These are phyloP conservation scores for Bryoglossum gracile DNA, from an alignment of 495 filamentous ascomycete genomes.

Conservation along the genomic window DNA sequence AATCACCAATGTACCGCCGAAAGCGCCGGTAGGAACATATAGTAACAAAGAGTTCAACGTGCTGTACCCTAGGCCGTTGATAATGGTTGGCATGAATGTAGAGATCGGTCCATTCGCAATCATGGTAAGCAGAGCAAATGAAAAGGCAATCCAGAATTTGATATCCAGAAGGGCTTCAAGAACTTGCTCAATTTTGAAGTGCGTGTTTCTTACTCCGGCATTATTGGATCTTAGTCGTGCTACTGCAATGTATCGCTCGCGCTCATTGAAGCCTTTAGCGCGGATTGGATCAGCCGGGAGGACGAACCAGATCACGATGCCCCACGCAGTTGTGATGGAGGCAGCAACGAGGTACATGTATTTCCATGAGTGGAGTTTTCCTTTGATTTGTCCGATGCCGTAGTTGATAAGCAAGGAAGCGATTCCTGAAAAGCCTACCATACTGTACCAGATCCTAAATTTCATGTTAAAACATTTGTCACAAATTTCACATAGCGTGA, in stretches of 20 bases:
- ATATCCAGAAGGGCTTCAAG: neutral
- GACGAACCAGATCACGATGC: neutral
- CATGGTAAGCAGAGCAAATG: neutral
- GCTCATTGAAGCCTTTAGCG: neutral
- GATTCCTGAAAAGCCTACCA: neutral
- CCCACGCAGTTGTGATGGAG: neutral
- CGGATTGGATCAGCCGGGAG: neutral
- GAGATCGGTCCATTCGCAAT: neutral
- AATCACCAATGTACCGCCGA: too few relatives aligned
- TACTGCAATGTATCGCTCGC: neutral
- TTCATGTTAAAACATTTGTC: too few relatives aligned
- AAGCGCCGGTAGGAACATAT: neutral
- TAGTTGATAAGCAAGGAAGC: neutral
- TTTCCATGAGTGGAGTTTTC: neutral
- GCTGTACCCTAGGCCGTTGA: neutral
- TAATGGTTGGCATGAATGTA: neutral
- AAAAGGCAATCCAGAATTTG: neutral
- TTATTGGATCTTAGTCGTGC: neutral
- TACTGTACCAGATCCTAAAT: neutral
- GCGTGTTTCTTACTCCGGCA: neutral
- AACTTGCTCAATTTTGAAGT: neutral
- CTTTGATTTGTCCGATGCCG: neutral
- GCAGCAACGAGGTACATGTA: neutral
- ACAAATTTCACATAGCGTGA: too few relatives aligned
- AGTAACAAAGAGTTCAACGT: neutral